phyloP scores from a whole-genome alignment of 2,329 filamentous ascomycete species.

The Scedosporium minutisporum region DNA sequence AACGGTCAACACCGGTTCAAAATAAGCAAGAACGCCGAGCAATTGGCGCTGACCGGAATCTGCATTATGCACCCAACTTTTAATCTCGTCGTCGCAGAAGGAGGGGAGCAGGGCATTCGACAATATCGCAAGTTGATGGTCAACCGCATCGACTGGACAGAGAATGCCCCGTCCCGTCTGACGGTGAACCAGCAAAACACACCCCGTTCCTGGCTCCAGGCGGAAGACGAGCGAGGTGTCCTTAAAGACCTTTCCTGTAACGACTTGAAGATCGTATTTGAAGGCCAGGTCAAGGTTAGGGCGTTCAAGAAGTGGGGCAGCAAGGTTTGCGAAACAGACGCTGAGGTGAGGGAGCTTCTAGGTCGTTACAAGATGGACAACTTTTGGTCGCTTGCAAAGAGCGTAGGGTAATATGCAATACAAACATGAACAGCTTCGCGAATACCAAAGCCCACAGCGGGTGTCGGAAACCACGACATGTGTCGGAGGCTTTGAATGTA shows the following conservation, averaged over 20 bases:
- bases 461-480: too few species aligned
- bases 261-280: constrained; percentile 76
- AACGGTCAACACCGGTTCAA: constrained; percentile 93
- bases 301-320: constrained; percentile 82
- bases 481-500: too few species aligned
- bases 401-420: neutral
- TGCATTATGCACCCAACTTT: constrained; percentile 85
- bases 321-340: constrained; percentile 86
- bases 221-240: constrained; percentile 67
- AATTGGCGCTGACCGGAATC: constrained; percentile 77
- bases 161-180: constrained; percentile 64
- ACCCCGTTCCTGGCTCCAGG: constrained; percentile 65
- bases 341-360: constrained; percentile 73
- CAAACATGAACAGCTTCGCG: neutral
- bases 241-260: constrained; percentile 77
- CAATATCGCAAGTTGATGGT: constrained; percentile 91
- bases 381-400: constrained; percentile 53
- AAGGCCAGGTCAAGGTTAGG: constrained; percentile 74
- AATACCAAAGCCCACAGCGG: neutral
- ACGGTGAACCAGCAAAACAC: constrained; percentile 52
- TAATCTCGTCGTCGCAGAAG: constrained; percentile 85
- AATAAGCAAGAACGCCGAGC: constrained; percentile 84
- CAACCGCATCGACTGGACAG: constrained; percentile 88
- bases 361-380: constrained; percentile 82
- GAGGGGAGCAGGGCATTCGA: constrained; percentile 71